Evolutionary conservation across 768 basidiomycete species (phyloP), one percentile per base, ranked within the genome.

Genomic region (Psilocybe sp.): DNA sequence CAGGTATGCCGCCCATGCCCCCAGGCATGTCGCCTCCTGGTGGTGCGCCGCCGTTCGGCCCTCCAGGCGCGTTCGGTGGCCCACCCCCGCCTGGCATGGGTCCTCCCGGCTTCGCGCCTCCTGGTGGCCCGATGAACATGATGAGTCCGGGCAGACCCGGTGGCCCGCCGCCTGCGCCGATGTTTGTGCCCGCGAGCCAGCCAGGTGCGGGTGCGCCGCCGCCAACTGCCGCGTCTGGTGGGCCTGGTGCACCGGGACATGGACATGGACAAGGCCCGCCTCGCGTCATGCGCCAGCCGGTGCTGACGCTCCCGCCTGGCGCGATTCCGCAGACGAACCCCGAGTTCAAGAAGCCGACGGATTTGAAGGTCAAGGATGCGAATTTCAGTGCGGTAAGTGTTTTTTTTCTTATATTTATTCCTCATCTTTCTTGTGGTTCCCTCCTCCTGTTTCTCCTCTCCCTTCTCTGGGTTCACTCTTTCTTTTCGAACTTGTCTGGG

Each of bases 341-440:
- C 11, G 74, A 81, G 1, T 82, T 89, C 60, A 92, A 91, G 75
- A 89, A 90, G 64, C 70, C 75, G 12, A 89, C 88, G 1, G 76
- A 77, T 16, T 72, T 93, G 39, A 87, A 91, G 64, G 89, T 84
- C 66, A 63, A 70, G 12, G 87, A 93, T 59, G 69, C 90, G 0
- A 90, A 92, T 60, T 91, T 89, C 64, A 82, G 80, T 50, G 86
- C 89, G 4, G 91, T 91, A 57, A 40, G 84, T 23, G 13, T 39
- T 19, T 51, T n/a, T 42, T 49, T 2, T 6, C 47, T 37, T 0
- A 28, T 39, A 42, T 48, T 14, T 8, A 1, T 44, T 18, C 31
- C 10, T 35, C 5, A 16, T 4, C 18, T 37, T 35, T 35, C 15
- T 4, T 32, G 28, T 32, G 1, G n/a, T 28, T 28, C 23, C 7